Evolutionary conservation across 73 alveolate species (phyloP).

Genomic region (Stentor coeruleus): DNA sequence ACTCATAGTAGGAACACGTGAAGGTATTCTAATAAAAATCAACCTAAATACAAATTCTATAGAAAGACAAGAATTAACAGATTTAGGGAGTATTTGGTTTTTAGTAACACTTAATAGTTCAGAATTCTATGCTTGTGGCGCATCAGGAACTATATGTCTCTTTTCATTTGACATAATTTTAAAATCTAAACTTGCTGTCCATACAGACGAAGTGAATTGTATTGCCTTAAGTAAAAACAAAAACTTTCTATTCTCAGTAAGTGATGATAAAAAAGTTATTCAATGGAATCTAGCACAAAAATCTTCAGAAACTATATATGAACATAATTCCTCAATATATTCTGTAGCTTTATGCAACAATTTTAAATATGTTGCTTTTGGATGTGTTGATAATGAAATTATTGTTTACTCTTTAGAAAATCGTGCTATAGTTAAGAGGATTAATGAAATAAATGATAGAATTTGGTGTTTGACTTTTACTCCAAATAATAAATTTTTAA

Average conservation of each 20-base stretch:
- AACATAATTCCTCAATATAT: no score
- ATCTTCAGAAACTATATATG: no score
- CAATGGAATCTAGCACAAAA: no score
- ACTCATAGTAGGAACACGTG: not conserved
- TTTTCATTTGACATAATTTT: not conserved
- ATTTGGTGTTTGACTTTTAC: not conserved
- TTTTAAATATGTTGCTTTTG: no score
- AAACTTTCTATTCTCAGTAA: no score
- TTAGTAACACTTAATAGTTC: not conserved
- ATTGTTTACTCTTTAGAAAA: no score
- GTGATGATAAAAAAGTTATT: no score
- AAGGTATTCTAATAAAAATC: not conserved
- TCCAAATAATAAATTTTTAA: not conserved
- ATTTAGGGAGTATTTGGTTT: not conserved
- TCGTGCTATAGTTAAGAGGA: not conserved
- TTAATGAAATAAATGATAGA: not conserved
- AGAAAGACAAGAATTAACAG: not conserved
- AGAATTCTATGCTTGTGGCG: no score
- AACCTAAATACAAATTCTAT: not conserved
- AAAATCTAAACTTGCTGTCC: not conserved
- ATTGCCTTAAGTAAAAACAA: not conserved
- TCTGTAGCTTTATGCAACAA: no score
- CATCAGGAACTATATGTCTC: not conserved
- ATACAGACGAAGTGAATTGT: not conserved
- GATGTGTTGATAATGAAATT: not conserved